Conservation (phyloP, 2,329 filamentous ascomycete genomes). For the Chaetothyriales sp. region DNA sequence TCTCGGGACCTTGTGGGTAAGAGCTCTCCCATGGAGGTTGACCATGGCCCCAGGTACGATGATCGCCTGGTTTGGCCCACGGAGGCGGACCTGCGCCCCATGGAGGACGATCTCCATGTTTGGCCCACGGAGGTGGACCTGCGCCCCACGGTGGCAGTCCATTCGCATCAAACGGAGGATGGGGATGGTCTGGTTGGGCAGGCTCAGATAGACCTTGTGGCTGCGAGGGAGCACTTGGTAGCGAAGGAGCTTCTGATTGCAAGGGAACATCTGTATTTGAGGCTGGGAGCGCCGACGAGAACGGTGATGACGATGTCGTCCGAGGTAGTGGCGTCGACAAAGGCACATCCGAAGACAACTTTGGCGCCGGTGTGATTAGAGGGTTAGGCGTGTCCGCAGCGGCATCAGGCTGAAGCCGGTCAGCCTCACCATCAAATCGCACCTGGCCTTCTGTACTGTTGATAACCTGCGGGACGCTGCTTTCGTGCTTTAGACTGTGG, state of each 20-base stretch:
- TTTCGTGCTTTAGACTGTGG: slow-evolving; percentile 19
- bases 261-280: not conserved
- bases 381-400: not conserved
- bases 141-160: slow-evolving; percentile 1
- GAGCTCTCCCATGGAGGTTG: slow-evolving; percentile 1
- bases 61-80: not conserved
- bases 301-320: not conserved
- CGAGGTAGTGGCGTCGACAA: not conserved
- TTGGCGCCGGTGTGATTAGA: not conserved
- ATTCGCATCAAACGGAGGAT: not conserved
- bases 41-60: slow-evolving; percentile 1
- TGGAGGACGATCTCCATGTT: slow-evolving; percentile 1
- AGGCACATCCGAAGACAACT: not conserved
- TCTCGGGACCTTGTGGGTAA: not conserved
- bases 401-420: not conserved
- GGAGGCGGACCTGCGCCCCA: not conserved
- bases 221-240: not conserved
- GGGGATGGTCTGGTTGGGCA: slow-evolving; percentile 2
- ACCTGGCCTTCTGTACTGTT: slow-evolving; percentile 5
- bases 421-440: not conserved
- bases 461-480: slow-evolving; percentile 5
- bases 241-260: not conserved
- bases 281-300: no score
- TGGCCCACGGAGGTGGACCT: slow-evolving; percentile 4
- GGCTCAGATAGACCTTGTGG: no score